Base-by-base conservation (phyloP, 352 stramenopile genomes). In the Globisporangium cystogenes region DNA sequence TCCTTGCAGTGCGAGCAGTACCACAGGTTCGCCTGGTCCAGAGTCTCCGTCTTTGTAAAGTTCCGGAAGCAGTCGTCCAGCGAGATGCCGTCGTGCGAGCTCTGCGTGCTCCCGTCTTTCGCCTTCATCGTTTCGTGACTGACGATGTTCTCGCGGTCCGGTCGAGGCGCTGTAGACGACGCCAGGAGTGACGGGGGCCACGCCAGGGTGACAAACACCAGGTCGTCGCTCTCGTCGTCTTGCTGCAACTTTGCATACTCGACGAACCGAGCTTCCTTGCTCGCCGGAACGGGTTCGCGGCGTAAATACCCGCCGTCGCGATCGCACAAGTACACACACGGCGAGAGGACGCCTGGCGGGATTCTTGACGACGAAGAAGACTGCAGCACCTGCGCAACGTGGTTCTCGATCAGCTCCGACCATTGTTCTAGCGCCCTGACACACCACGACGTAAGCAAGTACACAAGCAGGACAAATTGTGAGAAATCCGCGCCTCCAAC, bases 1-100 rank as follows among this genome's bases (percentile, higher is more conserved):
- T 88, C 69, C 54, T 91, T 75, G 59, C 86, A 96, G 41, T 69
- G 73, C 40, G 61, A 68, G 60, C 86, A 96, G 55, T 93, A 95
- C 82, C 83, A 94, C 47, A 89, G 55, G 39, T 97, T 95, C 48
- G 77, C 84, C 33, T 86, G 74, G 31, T 94, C 86, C 1, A 95
- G 65, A 24, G 80, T 83, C 65, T 93, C 83, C 15, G 76, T 58
- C 37, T 84, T 87, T 27, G 79, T 89, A 64, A 95, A 94, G 58
- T 92, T 90, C n/a, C 73, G 67, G 49, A 96, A 93, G 48, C 77
- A 93, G 42, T 92, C 74, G 42, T 86, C 69, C 51, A 94, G 56
- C 20, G 82, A 70, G 53, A 92, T 74, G 2, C 67, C 67, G 21
- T 68, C 33, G 20, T 65, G 60, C 35, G 55, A 59, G 23, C 56